Conservation (phyloP, 108 stramenopile genomes). For the Pseudonitzschia multistriata region DNA sequence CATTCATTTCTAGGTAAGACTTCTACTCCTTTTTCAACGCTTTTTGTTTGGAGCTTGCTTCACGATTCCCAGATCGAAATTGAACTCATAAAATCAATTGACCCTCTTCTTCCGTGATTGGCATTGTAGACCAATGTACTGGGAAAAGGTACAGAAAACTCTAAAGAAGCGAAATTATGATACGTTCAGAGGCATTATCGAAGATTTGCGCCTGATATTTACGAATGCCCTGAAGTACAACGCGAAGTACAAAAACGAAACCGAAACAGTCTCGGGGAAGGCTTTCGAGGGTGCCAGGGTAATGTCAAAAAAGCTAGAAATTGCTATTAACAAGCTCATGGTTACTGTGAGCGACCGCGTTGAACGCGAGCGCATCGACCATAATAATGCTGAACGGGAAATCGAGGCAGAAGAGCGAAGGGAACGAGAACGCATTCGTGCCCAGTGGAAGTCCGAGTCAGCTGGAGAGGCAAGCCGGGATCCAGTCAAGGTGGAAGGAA, state of each 20-base stretch:
- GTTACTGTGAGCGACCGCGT: constrained; percentile 71
- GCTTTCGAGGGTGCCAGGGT: constrained; percentile 69
- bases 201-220: constrained; percentile 81
- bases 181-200: constrained; percentile 63
- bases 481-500: constrained; percentile 14
- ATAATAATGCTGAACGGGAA: constrained; percentile 69
- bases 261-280: constrained; percentile 55
- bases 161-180: constrained; percentile 70
- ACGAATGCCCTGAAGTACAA: constrained; percentile 88
- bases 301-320: constrained; percentile 80
- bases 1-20: constrained; percentile 47
- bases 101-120: neutral
- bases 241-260: constrained; percentile 34
- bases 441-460: constrained; percentile 59
- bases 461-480: constrained; percentile 25
- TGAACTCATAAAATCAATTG: neutral
- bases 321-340: constrained; percentile 77
- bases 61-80: neutral
- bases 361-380: constrained; percentile 77
- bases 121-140: constrained; percentile 77
- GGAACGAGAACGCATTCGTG: constrained; percentile 70
- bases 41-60: neutral
- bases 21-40: neutral
- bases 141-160: constrained; percentile 64
- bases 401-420: constrained; percentile 71